These are phyloP conservation scores for Fibroporia radiculosa DNA, from an alignment of 768 basidiomycete genomes.

Conservation along the genomic window DNA sequence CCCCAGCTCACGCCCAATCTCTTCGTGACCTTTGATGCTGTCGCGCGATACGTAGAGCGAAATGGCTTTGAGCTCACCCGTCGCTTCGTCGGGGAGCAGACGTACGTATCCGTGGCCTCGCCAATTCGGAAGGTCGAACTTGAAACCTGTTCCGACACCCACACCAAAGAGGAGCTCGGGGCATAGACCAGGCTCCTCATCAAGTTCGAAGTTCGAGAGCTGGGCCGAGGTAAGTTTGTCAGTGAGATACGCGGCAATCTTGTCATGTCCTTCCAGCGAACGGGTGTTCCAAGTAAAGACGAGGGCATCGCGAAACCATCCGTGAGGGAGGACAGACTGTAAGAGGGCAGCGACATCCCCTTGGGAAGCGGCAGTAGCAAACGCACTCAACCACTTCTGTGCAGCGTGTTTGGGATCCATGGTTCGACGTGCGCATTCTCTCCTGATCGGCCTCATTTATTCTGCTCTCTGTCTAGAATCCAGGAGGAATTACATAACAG, in stretches of 20 bases:
- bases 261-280: constrained; percentile 25
- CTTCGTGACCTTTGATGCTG: constrained; percentile 28
- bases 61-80: constrained; percentile 28
- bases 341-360: constrained; percentile 18
- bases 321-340: constrained; percentile 24
- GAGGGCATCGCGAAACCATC: constrained; percentile 36
- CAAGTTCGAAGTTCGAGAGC: constrained; percentile 18
- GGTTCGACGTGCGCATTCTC: no score
- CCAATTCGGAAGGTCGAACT: constrained; percentile 26
- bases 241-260: constrained; percentile 27
- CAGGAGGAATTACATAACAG: no score
- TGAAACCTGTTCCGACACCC: constrained; percentile 22
- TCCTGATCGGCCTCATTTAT: no score
- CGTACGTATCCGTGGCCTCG: constrained; percentile 28
- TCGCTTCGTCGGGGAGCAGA: constrained; percentile 17
- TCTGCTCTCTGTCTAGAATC: no score
- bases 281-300: constrained; percentile 37
- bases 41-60: constrained; percentile 11
- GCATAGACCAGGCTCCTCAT: constrained; percentile 6
- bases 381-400: constrained; percentile 22
- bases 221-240: constrained; percentile 15
- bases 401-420: constrained; percentile 11
- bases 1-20: constrained; percentile 22
- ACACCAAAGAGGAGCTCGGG: constrained; percentile 4
- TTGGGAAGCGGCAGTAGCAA: constrained; percentile 15